A percentile compares a stretch with the other conserved stretches of the same genome.
Conservation (phyloP, 441 rosid genomes). For the Sinapis alba region DNA sequence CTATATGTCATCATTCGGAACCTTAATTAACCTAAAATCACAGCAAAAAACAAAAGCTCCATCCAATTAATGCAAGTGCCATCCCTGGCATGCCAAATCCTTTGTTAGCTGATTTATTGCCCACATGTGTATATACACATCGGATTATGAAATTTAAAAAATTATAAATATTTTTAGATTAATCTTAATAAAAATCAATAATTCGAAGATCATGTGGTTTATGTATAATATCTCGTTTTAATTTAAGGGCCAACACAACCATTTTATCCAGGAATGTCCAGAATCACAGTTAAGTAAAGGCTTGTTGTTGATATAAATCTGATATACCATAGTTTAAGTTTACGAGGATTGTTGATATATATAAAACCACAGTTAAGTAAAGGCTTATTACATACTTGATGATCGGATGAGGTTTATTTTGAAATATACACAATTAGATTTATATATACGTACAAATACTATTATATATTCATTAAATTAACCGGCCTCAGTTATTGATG, state of each 20-base stretch:
- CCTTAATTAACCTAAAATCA: background rate
- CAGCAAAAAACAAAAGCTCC: slow-evolving; percentile 43
- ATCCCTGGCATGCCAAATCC: slow-evolving; percentile 48
- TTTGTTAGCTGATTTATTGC: slow-evolving; percentile 48
- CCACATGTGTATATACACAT: slow-evolving; percentile 9
- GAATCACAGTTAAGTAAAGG: too few species aligned
- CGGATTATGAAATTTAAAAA: background rate
- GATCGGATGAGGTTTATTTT: background rate
- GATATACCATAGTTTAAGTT: too few species aligned
- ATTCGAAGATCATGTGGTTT: too few species aligned
- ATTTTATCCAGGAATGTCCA: too few species aligned
- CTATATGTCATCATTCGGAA: too few species aligned
- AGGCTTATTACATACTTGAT: background rate
- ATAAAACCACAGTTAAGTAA: background rate
- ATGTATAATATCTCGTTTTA: too few species aligned
- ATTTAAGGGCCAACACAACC: too few species aligned
- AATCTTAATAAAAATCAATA: too few species aligned
- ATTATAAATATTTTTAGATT: too few species aligned
- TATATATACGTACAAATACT: background rate
- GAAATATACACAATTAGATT: background rate
- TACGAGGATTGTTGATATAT: too few species aligned
- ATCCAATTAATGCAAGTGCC: slow-evolving; percentile 31
- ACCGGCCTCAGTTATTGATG: background rate
- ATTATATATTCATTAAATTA: background rate
- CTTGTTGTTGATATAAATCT: too few species aligned